Evolutionary conservation across 768 basidiomycete genomes (phyloP), one percentile per base, ranked within the genome.

Genomic region (Hericium erinaceus): DNA sequence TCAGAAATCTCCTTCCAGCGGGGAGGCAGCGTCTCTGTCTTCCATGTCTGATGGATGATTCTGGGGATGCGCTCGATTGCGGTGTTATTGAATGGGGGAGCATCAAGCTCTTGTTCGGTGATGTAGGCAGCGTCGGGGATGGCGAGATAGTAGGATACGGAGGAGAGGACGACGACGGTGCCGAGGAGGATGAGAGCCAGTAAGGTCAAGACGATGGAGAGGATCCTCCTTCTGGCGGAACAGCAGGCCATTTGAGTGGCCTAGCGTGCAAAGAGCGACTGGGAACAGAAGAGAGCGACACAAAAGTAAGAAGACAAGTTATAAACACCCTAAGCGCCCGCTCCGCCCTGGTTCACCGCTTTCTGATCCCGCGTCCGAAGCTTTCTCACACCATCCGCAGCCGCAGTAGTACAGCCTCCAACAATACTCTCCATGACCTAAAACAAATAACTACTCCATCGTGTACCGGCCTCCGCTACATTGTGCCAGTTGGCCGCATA

Each of bases 1-100:
- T 91, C 79, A 26, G 93, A 93, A 48, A 94, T 78, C 41, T 73
- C 75, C 60, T 80, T 80, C 95, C 95, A 99, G 59, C 81, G 79
- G 48, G 76, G 72, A 2, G 97, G 97, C 22, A 99, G 76, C 0
- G 80, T 81, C 56, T 95, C 87, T 10, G 88, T 84, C 77, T 95
- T 97, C 97, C 97, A 99, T 22, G 97, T 98, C 80, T 98, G 95
- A 72, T 99, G 97, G 51, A 99, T 81, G 58, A 99, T 90, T 53
- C 92, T 81, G 3, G 95, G 97, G 39, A 98, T 84, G 63, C 79
- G 82, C 67, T 97, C 89, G 40, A 81, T 74, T 24, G 80, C 75
- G 4, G 84, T 69, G 24, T 84, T 80, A 66, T 87, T 86, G 79
- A 80, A 83, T 50, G 82, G 80, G 48, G 79, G 77, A 46, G 78